Evolutionary conservation across 2,329 filamentous ascomycete genomes (phyloP).

Genomic region (Xylaria multiplex): DNA sequence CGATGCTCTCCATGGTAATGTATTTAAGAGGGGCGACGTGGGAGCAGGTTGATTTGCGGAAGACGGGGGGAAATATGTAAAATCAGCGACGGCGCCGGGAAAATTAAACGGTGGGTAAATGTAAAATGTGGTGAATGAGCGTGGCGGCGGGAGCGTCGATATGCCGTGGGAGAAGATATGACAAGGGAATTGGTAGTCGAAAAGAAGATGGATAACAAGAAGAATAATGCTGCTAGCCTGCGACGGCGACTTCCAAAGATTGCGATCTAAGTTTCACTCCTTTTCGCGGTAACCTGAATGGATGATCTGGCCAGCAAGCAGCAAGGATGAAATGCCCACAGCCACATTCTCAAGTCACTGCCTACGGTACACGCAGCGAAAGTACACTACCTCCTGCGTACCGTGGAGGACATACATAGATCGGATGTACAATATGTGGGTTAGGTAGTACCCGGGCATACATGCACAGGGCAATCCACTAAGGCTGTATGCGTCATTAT

Average conservation of each 20-base stretch:
- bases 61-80: not conserved
- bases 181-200: conserved; percentile 24
- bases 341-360: not conserved
- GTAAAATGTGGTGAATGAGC: conserved; percentile 34
- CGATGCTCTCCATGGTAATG: conserved; percentile 78
- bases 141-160: conserved; percentile 30
- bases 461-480: not conserved
- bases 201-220: conserved; percentile 23
- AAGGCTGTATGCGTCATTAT: not conserved
- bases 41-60: conserved; percentile 1
- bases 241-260: conserved; percentile 25
- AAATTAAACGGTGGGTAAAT: conserved; percentile 17
- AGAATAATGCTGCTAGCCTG: conserved; percentile 8
- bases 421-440: too few species aligned
- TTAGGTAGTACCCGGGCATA: not conserved
- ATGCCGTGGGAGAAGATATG: conserved; percentile 21
- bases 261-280: conserved; percentile 34
- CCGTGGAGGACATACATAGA: too few species aligned
- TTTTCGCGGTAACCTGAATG: conserved; percentile 26
- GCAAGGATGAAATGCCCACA: conserved; percentile 12
- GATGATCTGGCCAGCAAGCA: conserved; percentile 37
- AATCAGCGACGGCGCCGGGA: conserved; percentile 11
- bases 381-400: too few species aligned
- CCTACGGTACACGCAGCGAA: not conserved
- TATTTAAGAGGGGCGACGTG: conserved; percentile 26